phyloP scores from a whole-genome alignment of 805 yeast species.

The Cyberlindnera lachancei region DNA sequence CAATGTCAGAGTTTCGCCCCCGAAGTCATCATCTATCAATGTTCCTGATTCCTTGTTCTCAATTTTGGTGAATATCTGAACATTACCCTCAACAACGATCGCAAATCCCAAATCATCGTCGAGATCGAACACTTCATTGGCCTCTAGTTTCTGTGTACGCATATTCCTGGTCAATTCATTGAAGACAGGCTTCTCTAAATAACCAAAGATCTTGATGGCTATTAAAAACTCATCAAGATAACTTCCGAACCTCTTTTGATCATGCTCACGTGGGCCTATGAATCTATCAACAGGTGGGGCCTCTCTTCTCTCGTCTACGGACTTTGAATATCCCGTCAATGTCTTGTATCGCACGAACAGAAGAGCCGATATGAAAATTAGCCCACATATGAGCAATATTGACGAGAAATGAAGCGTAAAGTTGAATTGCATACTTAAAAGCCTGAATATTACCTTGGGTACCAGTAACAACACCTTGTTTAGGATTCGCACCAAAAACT shows the following conservation, averaged over 20 bases:
- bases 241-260: constrained; percentile 40
- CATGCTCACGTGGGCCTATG: constrained; percentile 6
- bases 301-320: constrained; percentile 32
- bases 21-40: constrained; percentile 17
- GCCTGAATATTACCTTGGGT: constrained; percentile 22
- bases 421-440: constrained; percentile 35
- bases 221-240: constrained; percentile 84
- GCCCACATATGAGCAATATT: constrained; percentile 6
- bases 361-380: constrained; percentile 6
- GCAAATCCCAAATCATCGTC: constrained; percentile 80
- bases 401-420: constrained; percentile 13
- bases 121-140: constrained; percentile 67
- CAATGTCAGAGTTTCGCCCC: constrained; percentile 32
- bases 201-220: constrained; percentile 92
- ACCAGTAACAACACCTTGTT: constrained; percentile 10
- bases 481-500: constrained; percentile 6
- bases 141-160: constrained; percentile 77
- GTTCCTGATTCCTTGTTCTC: constrained; percentile 19
- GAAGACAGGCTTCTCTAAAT: constrained; percentile 82
- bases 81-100: constrained; percentile 85
- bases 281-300: constrained; percentile 17
- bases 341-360: constrained; percentile 11
- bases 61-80: constrained; percentile 66
- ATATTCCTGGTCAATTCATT: constrained; percentile 88
- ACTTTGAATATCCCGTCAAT: constrained; percentile 12